These are phyloP conservation scores for Pyrenochaeta sp. DNA, from an alignment of 2,329 filamentous ascomycete species.

Conservation along the genomic window DNA sequence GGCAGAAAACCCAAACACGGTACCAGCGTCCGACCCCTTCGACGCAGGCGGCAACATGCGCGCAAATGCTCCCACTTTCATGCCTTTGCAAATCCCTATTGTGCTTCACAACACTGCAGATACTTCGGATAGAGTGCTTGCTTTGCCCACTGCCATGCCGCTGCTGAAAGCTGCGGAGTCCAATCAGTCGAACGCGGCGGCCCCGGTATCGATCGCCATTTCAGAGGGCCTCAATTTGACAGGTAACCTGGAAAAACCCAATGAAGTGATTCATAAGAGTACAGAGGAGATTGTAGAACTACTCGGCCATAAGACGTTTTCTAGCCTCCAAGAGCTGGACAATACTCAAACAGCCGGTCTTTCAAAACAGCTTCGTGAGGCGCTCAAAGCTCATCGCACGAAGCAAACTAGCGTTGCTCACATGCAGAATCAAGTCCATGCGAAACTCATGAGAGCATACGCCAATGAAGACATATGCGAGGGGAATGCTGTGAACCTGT, in stretches of 20 bases:
- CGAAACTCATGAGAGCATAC: not conserved
- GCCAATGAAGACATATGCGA: not conserved
- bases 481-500: not conserved
- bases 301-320: not conserved
- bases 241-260: not conserved
- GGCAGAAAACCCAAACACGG: not conserved
- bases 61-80: not conserved
- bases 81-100: not conserved
- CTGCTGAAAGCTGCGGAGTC: not conserved
- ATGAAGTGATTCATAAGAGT: not conserved
- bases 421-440: not conserved
- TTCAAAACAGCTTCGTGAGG: not conserved
- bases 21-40: not conserved
- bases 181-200: not conserved
- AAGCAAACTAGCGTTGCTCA: not conserved
- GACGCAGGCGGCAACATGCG: not conserved
- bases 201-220: not conserved
- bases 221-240: not conserved
- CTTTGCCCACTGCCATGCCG: not conserved
- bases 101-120: not conserved
- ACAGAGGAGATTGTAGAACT: not conserved
- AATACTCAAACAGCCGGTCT: not conserved
- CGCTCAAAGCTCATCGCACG: not conserved
- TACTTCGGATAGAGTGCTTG: not conserved
- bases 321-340: not conserved